Conservation (phyloP, 2,329 filamentous ascomycete genomes). For the Aspergillus pseudoviridinutans region DNA sequence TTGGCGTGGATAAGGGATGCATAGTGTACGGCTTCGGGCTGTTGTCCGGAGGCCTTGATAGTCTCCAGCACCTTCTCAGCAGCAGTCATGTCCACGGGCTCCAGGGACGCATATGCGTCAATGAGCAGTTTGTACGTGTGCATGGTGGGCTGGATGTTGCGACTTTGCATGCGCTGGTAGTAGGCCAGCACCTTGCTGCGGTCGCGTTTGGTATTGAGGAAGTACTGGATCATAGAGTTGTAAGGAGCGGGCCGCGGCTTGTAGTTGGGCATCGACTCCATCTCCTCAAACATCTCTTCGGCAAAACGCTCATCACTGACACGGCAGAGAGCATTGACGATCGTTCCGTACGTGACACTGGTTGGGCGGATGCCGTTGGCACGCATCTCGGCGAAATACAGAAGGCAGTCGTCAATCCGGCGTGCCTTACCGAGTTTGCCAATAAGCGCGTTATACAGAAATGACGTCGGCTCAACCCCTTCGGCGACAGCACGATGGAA, state of each 20-base stretch:
- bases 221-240: slow-evolving; percentile 99
- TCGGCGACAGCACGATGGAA: slow-evolving; percentile 91
- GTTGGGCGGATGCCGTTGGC: slow-evolving; percentile 88
- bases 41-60: slow-evolving; percentile 69
- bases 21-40: slow-evolving; percentile 89
- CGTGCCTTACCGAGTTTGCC: slow-evolving; percentile 97
- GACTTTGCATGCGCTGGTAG: slow-evolving; percentile 88
- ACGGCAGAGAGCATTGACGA: slow-evolving; percentile 95
- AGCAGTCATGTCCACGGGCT: slow-evolving; percentile 82
- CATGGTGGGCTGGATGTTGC: slow-evolving; percentile 82
- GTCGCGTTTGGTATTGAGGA: slow-evolving; percentile 94
- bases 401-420: slow-evolving; percentile 95
- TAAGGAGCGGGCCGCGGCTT: slow-evolving; percentile 95
- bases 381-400: slow-evolving; percentile 98
- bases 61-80: slow-evolving; percentile 78
- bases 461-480: slow-evolving; percentile 92
- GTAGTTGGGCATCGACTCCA: slow-evolving; percentile 99
- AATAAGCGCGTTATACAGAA: slow-evolving; percentile 96
- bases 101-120: slow-evolving; percentile 89
- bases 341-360: slow-evolving; percentile 95
- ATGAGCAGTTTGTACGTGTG: slow-evolving; percentile 98
- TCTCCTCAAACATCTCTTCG: slow-evolving; percentile 96
- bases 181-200: slow-evolving; percentile 89
- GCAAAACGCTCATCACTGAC: slow-evolving; percentile 97
- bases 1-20: slow-evolving; percentile 93